Percentiles rank a stretch among this genome's conserved stretches.
Conservation (phyloP, 2,329 filamentous ascomycete species). For the Rosellinia necatrix region DNA sequence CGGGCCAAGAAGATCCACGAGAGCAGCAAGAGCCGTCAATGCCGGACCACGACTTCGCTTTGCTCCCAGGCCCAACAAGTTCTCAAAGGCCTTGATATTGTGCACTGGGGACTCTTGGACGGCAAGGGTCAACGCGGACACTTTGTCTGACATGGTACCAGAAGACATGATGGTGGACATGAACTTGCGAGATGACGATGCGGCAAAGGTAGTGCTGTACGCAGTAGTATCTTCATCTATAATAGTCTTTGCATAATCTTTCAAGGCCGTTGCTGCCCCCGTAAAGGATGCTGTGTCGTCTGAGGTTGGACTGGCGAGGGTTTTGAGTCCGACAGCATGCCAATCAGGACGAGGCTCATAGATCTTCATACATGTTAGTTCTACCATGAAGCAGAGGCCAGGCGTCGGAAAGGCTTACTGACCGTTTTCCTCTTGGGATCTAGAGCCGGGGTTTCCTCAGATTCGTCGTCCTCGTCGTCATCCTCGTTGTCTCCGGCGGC, state of each 20-base stretch:
- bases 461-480: constrained; percentile 18
- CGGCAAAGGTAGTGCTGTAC: constrained; percentile 74
- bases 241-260: constrained; percentile 73
- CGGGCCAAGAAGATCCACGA: constrained; percentile 92
- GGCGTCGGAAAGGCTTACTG: constrained; percentile 43
- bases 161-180: constrained; percentile 96
- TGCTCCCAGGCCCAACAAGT: constrained; percentile 77
- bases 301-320: constrained; percentile 50
- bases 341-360: constrained; percentile 64
- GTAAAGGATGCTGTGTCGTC: constrained; percentile 52
- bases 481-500: constrained; percentile 7
- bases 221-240: constrained; percentile 77
- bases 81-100: constrained; percentile 87
- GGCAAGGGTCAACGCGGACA: constrained; percentile 90
- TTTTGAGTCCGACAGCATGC: constrained; percentile 52
- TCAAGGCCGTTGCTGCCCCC: constrained; percentile 55
- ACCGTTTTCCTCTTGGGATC: constrained; percentile 47
- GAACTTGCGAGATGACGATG: constrained; percentile 91
- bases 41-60: constrained; percentile 95
- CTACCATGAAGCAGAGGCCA: not conserved
- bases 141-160: constrained; percentile 94
- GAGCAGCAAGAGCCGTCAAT: constrained; percentile 85
- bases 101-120: constrained; percentile 96
- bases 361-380: constrained; percentile 45
- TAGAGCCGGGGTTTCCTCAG: constrained; percentile 37